Percentiles rank a stretch among this genome's conserved stretches.
Conservation (phyloP, 2,329 filamentous ascomycete species). For the Colletotrichum sp. region DNA sequence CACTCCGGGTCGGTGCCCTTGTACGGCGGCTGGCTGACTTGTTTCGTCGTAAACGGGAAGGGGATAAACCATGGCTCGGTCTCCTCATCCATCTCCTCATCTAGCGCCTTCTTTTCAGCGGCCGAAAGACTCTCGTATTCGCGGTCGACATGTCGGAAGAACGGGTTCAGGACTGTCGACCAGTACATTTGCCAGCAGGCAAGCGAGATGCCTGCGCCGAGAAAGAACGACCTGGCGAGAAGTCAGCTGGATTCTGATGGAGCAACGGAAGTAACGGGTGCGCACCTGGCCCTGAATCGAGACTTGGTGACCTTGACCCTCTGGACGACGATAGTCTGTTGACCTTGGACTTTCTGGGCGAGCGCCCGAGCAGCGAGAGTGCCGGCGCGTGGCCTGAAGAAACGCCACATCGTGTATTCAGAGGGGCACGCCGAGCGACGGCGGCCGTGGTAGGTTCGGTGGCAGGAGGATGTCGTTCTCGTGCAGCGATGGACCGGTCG, state of each 20-base stretch:
- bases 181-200: conserved; percentile 48
- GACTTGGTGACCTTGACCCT: conserved; percentile 16
- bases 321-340: conserved; percentile 17
- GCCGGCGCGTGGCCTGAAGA: conserved; percentile 14
- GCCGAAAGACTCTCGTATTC: conserved; percentile 46
- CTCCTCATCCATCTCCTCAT: conserved; percentile 43
- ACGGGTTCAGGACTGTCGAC: conserved; percentile 48
- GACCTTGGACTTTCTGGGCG: background rate
- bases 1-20: conserved; percentile 66
- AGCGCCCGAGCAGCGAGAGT: conserved; percentile 12
- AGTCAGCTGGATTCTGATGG: background rate
- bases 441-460: background rate
- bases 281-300: conserved; percentile 9
- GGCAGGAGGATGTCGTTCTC: background rate
- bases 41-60: conserved; percentile 61
- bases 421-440: conserved; percentile 6
- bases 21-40: conserved; percentile 54
- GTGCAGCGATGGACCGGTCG: background rate
- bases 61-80: conserved; percentile 61
- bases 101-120: conserved; percentile 45
- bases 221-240: conserved; percentile 24
- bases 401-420: conserved; percentile 7
- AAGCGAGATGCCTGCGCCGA: conserved; percentile 36
- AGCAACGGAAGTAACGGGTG: background rate
- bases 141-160: conserved; percentile 46